Base-by-base conservation (phyloP, 2,329 filamentous ascomycete species). In the Ophiostoma populinum region DNA sequence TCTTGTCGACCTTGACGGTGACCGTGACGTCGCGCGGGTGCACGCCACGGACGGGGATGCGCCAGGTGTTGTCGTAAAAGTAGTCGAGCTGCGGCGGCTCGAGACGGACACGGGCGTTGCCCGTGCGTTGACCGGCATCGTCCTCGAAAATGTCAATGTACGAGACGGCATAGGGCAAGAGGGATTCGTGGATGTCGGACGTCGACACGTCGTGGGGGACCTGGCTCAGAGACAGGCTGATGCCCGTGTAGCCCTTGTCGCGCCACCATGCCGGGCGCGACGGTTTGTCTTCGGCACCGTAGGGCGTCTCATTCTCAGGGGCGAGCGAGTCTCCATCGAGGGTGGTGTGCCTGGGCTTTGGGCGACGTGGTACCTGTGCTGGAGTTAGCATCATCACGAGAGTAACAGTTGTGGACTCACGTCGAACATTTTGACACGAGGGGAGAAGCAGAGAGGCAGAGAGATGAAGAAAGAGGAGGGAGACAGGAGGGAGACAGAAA, bases 71-170 rank as follows among this genome's bases (percentile, higher is more conserved):
- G 20, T 42, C 41, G 2, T 42, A 43, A 68, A 71, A 75, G 45
- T 76, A 75, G 1, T 55, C 47, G 4, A 44, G 44, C 2, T 19
- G 24, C 0, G 69, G 65, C 0, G 73, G 72, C 48, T 61, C 65
- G 41, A 80, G 78, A 2, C 55, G 57, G 22, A 80, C 51, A 13
- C 56, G 61, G 1, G 58, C 71, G 17, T 27, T 49, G 1, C 55
- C 53, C 21, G 52, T 51, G 36, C 53, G 47, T 18, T 54, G 39
- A n/a, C 65, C 54, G 20, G 53, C 42, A 6, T 44, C 40, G 32
- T 56, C 47, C 31, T 67, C 61, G 32, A 58, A 63, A 2, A 79
- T 55, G 11, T 77, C 68, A 24, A 80, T 67, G 24, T 54, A 63
- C 3, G 24, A 19, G 2, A 44, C 25, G 4, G 35, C 22, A 4